Conservation (phyloP, 495 filamentous ascomycete species). For the Neurospora discreta region DNA sequence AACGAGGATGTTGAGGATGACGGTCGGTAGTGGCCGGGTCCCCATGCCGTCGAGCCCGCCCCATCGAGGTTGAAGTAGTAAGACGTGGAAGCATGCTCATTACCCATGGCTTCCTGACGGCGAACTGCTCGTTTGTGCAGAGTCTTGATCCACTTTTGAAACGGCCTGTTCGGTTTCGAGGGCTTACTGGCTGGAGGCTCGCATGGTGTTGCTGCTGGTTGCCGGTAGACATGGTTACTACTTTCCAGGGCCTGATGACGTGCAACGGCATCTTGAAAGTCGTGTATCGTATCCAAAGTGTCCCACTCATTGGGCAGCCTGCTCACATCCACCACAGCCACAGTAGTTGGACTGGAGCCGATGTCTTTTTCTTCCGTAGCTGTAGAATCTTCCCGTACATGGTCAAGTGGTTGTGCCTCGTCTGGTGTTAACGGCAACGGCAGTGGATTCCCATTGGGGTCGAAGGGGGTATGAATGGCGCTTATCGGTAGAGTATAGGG, state of each 20-base stretch:
- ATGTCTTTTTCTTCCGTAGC: neutral
- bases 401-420: neutral
- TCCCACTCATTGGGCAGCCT: constrained; percentile 20
- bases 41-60: constrained; percentile 10
- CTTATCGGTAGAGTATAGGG: neutral
- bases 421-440: constrained; percentile 8
- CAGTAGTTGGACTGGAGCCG: neutral
- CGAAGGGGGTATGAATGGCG: neutral
- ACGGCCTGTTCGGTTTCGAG: constrained; percentile 25
- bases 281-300: constrained; percentile 33
- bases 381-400: neutral
- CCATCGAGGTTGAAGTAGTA: constrained; percentile 24
- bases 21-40: constrained; percentile 36
- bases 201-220: neutral
- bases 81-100: constrained; percentile 26
- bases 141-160: constrained; percentile 49
- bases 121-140: constrained; percentile 37
- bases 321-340: constrained; percentile 10
- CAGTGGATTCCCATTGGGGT: neutral
- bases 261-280: constrained; percentile 21
- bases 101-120: constrained; percentile 22
- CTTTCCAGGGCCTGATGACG: constrained; percentile 15
- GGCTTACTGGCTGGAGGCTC: neutral
- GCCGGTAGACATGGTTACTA: constrained; percentile 16
- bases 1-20: constrained; percentile 62